Evolutionary conservation across 192 early-diverging fungal genomes (phyloP).

Genomic region (Coemansia sp.): DNA sequence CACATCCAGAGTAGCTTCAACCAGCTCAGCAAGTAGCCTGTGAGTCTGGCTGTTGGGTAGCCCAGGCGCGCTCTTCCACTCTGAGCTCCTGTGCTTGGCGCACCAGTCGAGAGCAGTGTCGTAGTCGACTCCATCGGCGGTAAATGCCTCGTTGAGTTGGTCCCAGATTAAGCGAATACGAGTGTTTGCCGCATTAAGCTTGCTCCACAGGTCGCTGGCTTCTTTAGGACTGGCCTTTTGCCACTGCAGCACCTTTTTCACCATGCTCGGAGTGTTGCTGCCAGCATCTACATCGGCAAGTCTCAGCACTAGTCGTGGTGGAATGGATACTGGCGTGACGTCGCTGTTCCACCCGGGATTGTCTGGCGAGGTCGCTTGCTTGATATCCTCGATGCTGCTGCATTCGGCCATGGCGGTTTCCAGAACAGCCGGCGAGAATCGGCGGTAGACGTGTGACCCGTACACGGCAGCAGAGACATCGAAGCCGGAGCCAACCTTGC

Average conservation of each 20-base stretch:
- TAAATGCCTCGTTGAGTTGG: constrained; percentile 48
- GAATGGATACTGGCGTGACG: constrained; percentile 67
- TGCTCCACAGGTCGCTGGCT: constrained; percentile 54
- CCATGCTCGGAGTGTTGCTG: constrained; percentile 91
- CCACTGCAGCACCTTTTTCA: constrained; percentile 86
- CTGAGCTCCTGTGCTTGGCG: constrained; percentile 33
- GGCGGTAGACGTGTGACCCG: constrained; percentile 84
- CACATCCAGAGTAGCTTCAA: constrained; percentile 44
- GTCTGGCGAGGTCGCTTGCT: constrained; percentile 35
- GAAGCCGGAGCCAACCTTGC: constrained; percentile 97
- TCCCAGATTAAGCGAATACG: constrained; percentile 61
- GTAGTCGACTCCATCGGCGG: constrained; percentile 25
- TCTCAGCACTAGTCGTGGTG: constrained; percentile 71
- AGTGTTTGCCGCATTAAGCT: constrained; percentile 65
- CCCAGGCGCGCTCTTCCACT: constrained; percentile 18
- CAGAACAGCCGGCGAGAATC: constrained; percentile 78
- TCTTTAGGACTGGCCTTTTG: constrained; percentile 67
- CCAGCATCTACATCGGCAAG: constrained; percentile 95
- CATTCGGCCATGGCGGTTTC: constrained; percentile 56
- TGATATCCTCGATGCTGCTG: constrained; percentile 19
- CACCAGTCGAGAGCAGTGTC: constrained; percentile 56
- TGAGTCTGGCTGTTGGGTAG: background rate
- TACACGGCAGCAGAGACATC: constrained; percentile 93
- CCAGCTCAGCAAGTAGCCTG: constrained; percentile 62
- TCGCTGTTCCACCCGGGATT: constrained; percentile 69